Conservation (phyloP, 805 yeast species). For the Yamadazyma olivae region DNA sequence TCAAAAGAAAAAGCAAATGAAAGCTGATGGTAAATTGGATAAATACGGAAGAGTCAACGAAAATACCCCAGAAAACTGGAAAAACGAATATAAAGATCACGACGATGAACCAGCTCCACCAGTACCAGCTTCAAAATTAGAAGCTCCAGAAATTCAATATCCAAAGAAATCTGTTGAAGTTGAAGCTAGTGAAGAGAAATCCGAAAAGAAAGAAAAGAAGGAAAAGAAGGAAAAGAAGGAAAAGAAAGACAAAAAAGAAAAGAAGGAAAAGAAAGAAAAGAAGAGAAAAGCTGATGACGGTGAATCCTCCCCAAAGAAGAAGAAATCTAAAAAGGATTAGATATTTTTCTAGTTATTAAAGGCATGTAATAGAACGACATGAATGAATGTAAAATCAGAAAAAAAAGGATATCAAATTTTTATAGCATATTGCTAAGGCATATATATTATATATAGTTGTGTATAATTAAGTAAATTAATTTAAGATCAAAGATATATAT, state of each 20-base stretch:
- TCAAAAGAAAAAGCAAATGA: slow-evolving; percentile 96
- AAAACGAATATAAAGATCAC: slow-evolving; percentile 74
- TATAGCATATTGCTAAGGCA: no score
- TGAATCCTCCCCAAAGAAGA: slow-evolving; percentile 47
- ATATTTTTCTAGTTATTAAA: no score
- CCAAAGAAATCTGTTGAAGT: slow-evolving; percentile 51
- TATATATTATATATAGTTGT: not conserved
- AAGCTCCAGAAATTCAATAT: slow-evolving; percentile 41
- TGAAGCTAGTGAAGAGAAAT: slow-evolving; percentile 18
- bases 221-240: slow-evolving; percentile 43
- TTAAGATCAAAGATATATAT: not conserved
- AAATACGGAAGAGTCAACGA: slow-evolving; percentile 92
- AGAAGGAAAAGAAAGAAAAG: slow-evolving; percentile 47
- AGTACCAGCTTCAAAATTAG: slow-evolving; percentile 52
- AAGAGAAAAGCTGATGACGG: slow-evolving; percentile 40
- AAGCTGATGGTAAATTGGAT: slow-evolving; percentile 95
- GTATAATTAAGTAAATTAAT: not conserved
- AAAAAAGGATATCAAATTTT: no score
- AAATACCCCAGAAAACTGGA: slow-evolving; percentile 92
- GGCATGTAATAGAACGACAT: not conserved
- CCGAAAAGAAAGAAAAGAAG: slow-evolving; percentile 23
- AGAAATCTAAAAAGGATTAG: slow-evolving; percentile 41
- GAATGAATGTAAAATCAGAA: no score
- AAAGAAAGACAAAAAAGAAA: slow-evolving; percentile 45
- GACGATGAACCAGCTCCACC: slow-evolving; percentile 57